These are phyloP conservation scores for Vitis vinifera DNA, from an alignment of 164 flowering plant species.

Conservation along the genomic window ASM3070453v1 NC_081809.1:8740501-8741000, in stretches of 20 bases:
- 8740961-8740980: not conserved
- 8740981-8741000: not conserved
- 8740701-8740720: not conserved
- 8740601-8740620: constrained; percentile 31
- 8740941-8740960: not conserved
- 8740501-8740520: constrained; percentile 29
- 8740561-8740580: constrained; percentile 14
- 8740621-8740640: constrained; percentile 41
- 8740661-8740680: constrained; percentile 8
- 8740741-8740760: constrained; percentile 39
- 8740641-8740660: constrained; percentile 48
- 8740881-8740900: constrained; percentile 10
- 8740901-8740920: not conserved
- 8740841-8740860: constrained; percentile 25
- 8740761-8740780: constrained; percentile 20
- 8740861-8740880: constrained; percentile 11
- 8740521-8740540: not conserved
- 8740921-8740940: constrained; percentile 11
- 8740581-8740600: not conserved
- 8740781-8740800: constrained; percentile 40
- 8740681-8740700: not conserved
- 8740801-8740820: constrained; percentile 34
- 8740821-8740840: constrained; percentile 36
- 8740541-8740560: not conserved
- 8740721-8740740: not conserved